Conservation (phyloP, 1,284 basidiomycete species). For the Hypsizygus ulmarius region DNA sequence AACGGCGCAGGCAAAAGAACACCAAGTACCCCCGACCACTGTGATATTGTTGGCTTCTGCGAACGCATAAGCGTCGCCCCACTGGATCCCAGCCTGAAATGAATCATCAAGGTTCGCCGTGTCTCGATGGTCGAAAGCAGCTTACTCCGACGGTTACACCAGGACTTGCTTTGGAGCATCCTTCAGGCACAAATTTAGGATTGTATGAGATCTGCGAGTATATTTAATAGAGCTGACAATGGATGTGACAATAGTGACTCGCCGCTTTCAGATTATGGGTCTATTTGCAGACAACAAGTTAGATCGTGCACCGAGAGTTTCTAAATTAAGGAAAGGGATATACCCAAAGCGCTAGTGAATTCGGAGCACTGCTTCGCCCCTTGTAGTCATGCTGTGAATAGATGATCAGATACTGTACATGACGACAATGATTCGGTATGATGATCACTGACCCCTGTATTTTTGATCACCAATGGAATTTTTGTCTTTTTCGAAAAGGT, state of each 20-base stretch:
- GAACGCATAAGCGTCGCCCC: constrained; percentile 39
- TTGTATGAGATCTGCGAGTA: constrained; percentile 31
- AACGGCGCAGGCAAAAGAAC: not conserved
- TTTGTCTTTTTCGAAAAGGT: constrained; percentile 36
- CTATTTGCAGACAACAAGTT: constrained; percentile 18
- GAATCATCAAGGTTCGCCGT: not conserved
- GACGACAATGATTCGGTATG: not conserved
- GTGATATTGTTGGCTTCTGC: constrained; percentile 39
- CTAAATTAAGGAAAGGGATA: not conserved
- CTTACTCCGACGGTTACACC: constrained; percentile 37
- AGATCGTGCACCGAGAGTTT: not conserved
- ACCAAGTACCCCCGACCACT: constrained; percentile 30
- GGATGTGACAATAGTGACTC: constrained; percentile 3
- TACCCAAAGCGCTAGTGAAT: constrained; percentile 43
- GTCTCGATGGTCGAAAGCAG: not conserved
- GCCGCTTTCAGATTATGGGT: constrained; percentile 40
- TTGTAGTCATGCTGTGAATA: constrained; percentile 41
- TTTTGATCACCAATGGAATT: constrained; percentile 46
- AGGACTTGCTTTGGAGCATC: constrained; percentile 29
- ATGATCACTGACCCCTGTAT: constrained; percentile 43
- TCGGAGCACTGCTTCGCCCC: constrained; percentile 41
- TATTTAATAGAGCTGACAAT: not conserved
- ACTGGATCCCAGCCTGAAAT: constrained; percentile 39
- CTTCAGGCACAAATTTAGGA: constrained; percentile 32
- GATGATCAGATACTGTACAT: not conserved